These are phyloP conservation scores for Alternaria viburni DNA, from an alignment of 2,329 filamentous ascomycete genomes.

Conservation along the genomic window DNA sequence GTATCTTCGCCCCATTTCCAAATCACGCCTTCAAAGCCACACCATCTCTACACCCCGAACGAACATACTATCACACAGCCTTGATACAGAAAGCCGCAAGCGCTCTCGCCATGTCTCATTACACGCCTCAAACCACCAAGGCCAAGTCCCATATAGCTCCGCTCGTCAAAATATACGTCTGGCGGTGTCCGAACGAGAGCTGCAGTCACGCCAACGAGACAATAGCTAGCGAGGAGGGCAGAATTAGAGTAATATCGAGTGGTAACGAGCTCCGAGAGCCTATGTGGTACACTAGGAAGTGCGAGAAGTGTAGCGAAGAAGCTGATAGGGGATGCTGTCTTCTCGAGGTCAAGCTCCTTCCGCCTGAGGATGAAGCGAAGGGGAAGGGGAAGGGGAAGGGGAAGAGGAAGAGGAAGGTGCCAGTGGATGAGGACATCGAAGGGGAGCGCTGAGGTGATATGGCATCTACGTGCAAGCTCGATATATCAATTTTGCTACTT, in stretches of 20 bases:
- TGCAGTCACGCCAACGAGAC: neutral
- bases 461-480: neutral
- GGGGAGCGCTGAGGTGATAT: neutral
- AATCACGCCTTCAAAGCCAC: neutral
- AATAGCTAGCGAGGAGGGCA: neutral
- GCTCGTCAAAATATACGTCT: neutral
- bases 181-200: neutral
- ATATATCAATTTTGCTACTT: neutral
- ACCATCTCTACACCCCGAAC: neutral
- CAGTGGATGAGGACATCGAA: neutral
- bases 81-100: neutral
- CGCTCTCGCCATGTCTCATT: neutral
- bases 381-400: too few relatives aligned
- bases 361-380: neutral
- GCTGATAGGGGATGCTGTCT: neutral
- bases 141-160: neutral
- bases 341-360: neutral
- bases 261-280: neutral
- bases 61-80: neutral
- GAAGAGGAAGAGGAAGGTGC: neutral
- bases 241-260: neutral
- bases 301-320: neutral
- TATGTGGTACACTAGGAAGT: neutral
- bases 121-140: neutral
- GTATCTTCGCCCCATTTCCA: neutral